Evolutionary conservation across 345 rosid species (phyloP).

Genomic region (Syzygium aromaticum): DNA sequence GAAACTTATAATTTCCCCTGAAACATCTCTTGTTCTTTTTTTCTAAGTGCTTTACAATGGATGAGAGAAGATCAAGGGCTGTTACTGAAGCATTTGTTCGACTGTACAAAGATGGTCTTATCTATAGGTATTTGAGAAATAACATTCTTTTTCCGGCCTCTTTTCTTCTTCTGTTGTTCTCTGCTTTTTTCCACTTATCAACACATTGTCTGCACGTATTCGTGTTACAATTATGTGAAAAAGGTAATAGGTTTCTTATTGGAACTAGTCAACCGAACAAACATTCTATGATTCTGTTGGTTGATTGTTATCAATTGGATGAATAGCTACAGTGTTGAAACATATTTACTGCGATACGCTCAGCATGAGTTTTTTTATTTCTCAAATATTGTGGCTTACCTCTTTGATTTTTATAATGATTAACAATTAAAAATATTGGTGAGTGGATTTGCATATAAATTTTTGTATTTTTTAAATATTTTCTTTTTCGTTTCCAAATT

Average conservation of each 20-base stretch:
- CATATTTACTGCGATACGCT: not conserved
- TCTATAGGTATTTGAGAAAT: constrained; percentile 53
- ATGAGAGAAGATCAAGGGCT: constrained; percentile 82
- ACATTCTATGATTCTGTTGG: not conserved
- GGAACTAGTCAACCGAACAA: not conserved
- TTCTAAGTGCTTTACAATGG: constrained; percentile 89
- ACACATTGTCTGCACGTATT: not conserved
- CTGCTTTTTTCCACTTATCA: not conserved
- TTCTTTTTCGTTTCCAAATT: not conserved
- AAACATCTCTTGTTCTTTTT: not conserved
- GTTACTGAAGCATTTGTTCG: constrained; percentile 79
- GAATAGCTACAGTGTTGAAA: not conserved
- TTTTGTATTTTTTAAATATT: not conserved
- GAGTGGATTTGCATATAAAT: not conserved
- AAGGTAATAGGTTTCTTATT: not conserved
- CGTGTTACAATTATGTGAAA: not conserved
- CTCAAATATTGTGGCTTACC: not conserved
- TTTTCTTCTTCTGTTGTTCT: not conserved
- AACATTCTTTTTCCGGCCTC: not conserved
- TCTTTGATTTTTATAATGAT: not conserved
- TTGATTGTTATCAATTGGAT: not conserved
- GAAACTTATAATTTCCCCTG: not conserved
- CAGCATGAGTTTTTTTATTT: not conserved
- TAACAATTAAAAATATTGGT: not conserved
- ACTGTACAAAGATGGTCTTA: constrained; percentile 67